A percentile compares a stretch with the other conserved stretches of the same genome.
phyloP scores from a whole-genome alignment of 2,329 filamentous ascomycete species.

The Elsinoe ampelina region DNA sequence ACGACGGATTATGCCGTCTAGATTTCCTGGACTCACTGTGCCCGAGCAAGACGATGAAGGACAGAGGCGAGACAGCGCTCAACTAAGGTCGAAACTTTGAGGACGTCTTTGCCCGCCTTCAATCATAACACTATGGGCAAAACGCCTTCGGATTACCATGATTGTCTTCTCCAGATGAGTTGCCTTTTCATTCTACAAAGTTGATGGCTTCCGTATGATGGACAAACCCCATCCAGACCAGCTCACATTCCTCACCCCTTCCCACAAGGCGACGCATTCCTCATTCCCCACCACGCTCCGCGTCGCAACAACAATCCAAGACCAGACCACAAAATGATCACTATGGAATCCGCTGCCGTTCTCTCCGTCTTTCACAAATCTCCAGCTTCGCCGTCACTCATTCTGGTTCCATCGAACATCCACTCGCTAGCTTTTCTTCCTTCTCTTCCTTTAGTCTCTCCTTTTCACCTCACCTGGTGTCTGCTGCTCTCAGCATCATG shows the following conservation, averaged over 20 bases:
- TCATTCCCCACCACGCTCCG: background rate
- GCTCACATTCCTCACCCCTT: slow-evolving; percentile 1
- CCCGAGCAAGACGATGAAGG: slow-evolving; percentile 76
- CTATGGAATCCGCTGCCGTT: background rate
- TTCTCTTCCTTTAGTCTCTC: background rate
- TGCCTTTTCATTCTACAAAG: too few relatives aligned
- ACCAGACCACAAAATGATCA: background rate
- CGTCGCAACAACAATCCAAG: background rate
- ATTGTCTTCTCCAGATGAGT: too few relatives aligned
- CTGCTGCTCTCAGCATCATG: background rate
- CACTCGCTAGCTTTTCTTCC: background rate
- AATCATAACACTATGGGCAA: too few relatives aligned
- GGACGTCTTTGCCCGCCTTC: too few relatives aligned
- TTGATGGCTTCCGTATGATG: too few relatives aligned
- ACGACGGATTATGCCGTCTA: slow-evolving; percentile 66
- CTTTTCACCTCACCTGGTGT: background rate
- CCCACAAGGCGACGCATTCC: slow-evolving; percentile 6
- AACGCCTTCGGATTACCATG: too few relatives aligned
- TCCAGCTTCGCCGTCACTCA: background rate
- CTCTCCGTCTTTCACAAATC: background rate
- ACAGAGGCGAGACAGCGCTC: slow-evolving; percentile 56
- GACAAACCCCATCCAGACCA: background rate
- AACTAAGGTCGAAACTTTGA: slow-evolving; percentile 20
- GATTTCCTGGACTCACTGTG: slow-evolving; percentile 61
- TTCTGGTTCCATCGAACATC: background rate